A percentile compares a stretch with the other conserved stretches of the same genome.
Evolutionary conservation across 192 early-diverging fungal species (phyloP).

Genomic region (Geranomyces variabilis): DNA sequence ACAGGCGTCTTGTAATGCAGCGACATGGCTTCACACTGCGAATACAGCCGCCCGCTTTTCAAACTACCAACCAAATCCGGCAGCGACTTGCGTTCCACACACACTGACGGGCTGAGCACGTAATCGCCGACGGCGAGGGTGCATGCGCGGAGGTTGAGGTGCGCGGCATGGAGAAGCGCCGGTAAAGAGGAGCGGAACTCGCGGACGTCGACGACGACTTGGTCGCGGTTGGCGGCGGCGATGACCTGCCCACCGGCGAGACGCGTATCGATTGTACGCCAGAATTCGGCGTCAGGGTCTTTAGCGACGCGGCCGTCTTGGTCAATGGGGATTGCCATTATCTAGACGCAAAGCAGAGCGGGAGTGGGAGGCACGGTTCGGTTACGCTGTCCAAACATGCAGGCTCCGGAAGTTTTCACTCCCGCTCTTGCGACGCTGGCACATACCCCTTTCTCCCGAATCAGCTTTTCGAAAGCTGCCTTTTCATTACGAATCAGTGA

Average conservation of each 20-base stretch:
- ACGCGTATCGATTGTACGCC: slow-evolving; percentile 61
- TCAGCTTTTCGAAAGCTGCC: slow-evolving; percentile 90
- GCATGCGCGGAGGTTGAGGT: slow-evolving; percentile 75
- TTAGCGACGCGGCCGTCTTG: slow-evolving; percentile 53
- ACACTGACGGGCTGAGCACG: slow-evolving; percentile 80
- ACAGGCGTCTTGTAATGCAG: slow-evolving; percentile 77
- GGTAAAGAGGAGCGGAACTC: slow-evolving; percentile 94
- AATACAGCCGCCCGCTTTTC: slow-evolving; percentile 83
- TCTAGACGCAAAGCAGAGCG: slow-evolving; percentile 31
- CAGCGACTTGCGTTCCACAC: slow-evolving; percentile 91
- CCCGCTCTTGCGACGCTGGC: too few relatives aligned
- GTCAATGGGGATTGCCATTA: slow-evolving; percentile 78
- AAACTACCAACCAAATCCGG: slow-evolving; percentile 85
- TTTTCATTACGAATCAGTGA: slow-evolving; percentile 85
- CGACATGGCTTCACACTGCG: slow-evolving; percentile 88
- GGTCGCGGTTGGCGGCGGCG: slow-evolving; percentile 24
- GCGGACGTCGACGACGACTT: slow-evolving; percentile 85
- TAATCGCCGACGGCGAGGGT: slow-evolving; percentile 95
- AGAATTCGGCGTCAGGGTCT: slow-evolving; percentile 56
- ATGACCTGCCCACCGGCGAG: slow-evolving; percentile 62
- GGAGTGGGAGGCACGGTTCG: neutral
- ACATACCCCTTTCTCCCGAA: slow-evolving; percentile 80
- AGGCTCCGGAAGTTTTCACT: too few relatives aligned
- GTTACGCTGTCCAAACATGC: too few relatives aligned
- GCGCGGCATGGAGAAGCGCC: slow-evolving; percentile 75